Base-by-base conservation (phyloP, 306 rosid genomes). In the Ormosia semicastrata region DNA sequence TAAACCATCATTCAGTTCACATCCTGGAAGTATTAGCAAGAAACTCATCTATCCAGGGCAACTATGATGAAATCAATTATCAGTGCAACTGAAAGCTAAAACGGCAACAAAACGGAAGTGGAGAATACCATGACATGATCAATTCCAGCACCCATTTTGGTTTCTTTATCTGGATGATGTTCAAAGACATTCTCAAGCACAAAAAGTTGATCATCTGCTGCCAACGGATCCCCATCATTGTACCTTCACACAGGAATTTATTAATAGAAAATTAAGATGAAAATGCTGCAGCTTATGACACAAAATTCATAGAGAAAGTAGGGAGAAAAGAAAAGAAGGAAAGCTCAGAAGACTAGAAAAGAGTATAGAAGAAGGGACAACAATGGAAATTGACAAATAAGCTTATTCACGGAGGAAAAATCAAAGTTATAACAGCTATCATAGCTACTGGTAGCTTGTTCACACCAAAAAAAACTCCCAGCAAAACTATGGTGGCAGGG, bases 101-200 rank as follows among this genome's bases (percentile, higher is more conserved):
- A 14, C 33, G 44, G 69, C 34, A 77, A 59, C 29, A 44, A 81
- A 40, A 65, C 9, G 58, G 79, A 40, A 47, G 67, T 43, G 24
- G 81, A 66, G 49, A 76, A 82, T 95, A 95, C 99, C 91, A 88
- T 93, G 83, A 95, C 75, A 78, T 90, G 75, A 70, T 93, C 97
- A 70, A 93, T 81, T 78, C 99, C 99, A 30, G 66, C 67, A 63
- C 99, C 99, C 98, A 88, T 92, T 87, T 95, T 95, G 37, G 74
- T 84, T 18, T 85, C 96, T 87, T 93, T 95, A 49, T 95, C 94
- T 17, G 99, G 99, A 76, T 95, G 99, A 73, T 88, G 84, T 63
- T 79, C 90, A 74, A 95, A 92, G 30, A 95, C 97, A 76, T 87
- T 90, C 34, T 95, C 94, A 29, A 86, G 82, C 18, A 95, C 77